Evolutionary conservation across 2,329 filamentous ascomycete genomes (phyloP).

Genomic region (Colletotrichum sojae): DNA sequence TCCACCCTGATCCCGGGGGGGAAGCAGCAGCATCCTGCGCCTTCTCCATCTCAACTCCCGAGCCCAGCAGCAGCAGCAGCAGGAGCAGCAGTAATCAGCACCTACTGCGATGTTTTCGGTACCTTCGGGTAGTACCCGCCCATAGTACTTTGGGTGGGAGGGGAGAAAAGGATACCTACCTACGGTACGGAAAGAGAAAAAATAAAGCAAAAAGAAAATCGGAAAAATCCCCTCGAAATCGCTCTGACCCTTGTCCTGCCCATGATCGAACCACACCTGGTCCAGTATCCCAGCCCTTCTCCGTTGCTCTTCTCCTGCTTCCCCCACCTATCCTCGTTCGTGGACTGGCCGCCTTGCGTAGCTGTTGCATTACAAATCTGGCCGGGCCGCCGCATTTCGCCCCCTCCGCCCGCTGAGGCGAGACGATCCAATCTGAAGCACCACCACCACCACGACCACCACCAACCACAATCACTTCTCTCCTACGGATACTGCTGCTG

Average conservation of each 20-base stretch:
- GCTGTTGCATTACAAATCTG: conserved; percentile 36
- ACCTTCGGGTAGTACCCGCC: too few species aligned
- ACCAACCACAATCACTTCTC: background rate
- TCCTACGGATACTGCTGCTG: background rate
- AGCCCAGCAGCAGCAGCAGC: conserved; percentile 1
- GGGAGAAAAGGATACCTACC: background rate
- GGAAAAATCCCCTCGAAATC: conserved; percentile 20
- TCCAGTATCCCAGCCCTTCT: too few species aligned
- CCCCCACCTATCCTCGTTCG: conserved; percentile 9
- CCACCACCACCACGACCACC: background rate
- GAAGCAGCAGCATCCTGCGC: conserved; percentile 1
- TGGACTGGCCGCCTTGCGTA: conserved; percentile 16
- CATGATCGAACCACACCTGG: conserved; percentile 27
- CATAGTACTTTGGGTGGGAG: too few species aligned
- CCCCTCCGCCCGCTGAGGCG: conserved; percentile 28
- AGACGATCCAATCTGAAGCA: conserved; percentile 22
- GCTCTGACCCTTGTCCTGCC: background rate
- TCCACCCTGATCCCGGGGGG: conserved; percentile 11
- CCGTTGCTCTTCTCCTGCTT: conserved; percentile 6
- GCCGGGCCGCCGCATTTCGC: conserved; percentile 35
- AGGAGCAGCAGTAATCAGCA: too few species aligned
- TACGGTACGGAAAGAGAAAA: background rate
- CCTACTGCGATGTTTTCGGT: too few species aligned
- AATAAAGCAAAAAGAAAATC: background rate
- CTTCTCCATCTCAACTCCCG: conserved; percentile 29